Evolutionary conservation across 129 eudicot genomes (phyloP), one percentile per base, ranked within the genome.

Genomic region (Artemisia tridentata): DNA sequence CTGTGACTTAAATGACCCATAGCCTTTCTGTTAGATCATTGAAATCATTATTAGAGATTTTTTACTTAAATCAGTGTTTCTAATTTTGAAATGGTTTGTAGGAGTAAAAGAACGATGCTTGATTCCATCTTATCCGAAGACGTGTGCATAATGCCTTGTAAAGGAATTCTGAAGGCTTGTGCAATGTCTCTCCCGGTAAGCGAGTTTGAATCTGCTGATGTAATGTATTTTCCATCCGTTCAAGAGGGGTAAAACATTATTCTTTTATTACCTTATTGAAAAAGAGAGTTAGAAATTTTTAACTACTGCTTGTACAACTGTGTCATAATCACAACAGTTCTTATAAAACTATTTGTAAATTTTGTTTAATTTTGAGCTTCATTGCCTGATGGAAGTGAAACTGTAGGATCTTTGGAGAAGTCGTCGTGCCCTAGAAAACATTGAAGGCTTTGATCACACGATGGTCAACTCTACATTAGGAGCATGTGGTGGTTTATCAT

Each of bases 141-240:
- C 70, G 92, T 69, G 70, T 60, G 65, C 59, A 82, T 87, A 69
- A 79, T 92, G 89, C 98, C 98, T 81, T 85, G 92, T 71, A 92
- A 80, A 89, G 98, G 98, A 74, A 73, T 83, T 29, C 67, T 92
- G 41, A 84, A 72, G 76, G 92, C 84, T 46, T 92, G 96, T 87
- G 92, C 96, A 60, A 89, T 92, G 95, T 85, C 74, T 80, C 88
- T 92, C 71, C 96, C 95, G 43, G 98, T 89, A 81, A 92, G 98
- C 63, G 10, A 7, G 23, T 53, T 48, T 41, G 11, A 10, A 43
- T 74, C 16, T 14, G 11, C 58, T 14, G 58, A 21, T 12, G 11
- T n/a, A 50, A 11, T 21, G n/a, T 55, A 20, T 47, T 11, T 41
- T 17, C 21, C 43, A 8, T 15, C 0, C 11, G 45, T 38, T 38